phyloP scores from a whole-genome alignment of 768 basidiomycete species.

The Suillus placidus region DNA sequence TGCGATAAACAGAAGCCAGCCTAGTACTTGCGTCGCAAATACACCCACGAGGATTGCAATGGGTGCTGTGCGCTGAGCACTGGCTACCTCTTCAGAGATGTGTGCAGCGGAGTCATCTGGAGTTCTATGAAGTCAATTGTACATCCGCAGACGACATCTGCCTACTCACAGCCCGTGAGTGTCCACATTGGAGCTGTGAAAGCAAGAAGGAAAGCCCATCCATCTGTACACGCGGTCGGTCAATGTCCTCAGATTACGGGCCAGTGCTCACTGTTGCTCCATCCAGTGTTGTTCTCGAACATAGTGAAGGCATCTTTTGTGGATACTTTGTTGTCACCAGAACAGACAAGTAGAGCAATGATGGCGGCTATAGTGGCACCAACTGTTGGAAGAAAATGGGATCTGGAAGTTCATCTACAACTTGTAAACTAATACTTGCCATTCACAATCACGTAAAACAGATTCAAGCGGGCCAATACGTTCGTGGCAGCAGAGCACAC shows the following conservation, averaged over 20 bases:
- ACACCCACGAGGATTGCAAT: conserved; percentile 71
- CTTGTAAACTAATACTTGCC: conserved; percentile 38
- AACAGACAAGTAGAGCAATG: conserved; percentile 56
- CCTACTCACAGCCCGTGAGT: conserved; percentile 65
- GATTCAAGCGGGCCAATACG: conserved; percentile 65
- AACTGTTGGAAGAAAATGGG: conserved; percentile 39
- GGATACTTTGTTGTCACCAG: conserved; percentile 61
- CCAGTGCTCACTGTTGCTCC: conserved; percentile 54
- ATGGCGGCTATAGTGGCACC: conserved; percentile 69
- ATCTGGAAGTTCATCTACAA: conserved; percentile 7
- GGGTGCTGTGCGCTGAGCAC: conserved; percentile 65
- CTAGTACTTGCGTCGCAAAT: conserved; percentile 57
- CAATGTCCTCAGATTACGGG: neutral
- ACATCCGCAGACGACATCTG: neutral
- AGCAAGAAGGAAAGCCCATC: conserved; percentile 73
- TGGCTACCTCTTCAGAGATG: conserved; percentile 71
- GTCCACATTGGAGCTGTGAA: conserved; percentile 84
- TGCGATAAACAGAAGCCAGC: conserved; percentile 68
- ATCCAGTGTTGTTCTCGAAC: conserved; percentile 73
- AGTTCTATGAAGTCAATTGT: conserved; percentile 5
- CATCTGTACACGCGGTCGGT: conserved; percentile 43
- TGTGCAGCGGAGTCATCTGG: conserved; percentile 78
- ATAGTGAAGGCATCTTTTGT: conserved; percentile 68
- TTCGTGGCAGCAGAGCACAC: conserved; percentile 73
- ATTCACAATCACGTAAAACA: conserved; percentile 71